Evolutionary conservation across 2,329 filamentous ascomycete genomes (phyloP).

Genomic region (Fusarium irregulare): DNA sequence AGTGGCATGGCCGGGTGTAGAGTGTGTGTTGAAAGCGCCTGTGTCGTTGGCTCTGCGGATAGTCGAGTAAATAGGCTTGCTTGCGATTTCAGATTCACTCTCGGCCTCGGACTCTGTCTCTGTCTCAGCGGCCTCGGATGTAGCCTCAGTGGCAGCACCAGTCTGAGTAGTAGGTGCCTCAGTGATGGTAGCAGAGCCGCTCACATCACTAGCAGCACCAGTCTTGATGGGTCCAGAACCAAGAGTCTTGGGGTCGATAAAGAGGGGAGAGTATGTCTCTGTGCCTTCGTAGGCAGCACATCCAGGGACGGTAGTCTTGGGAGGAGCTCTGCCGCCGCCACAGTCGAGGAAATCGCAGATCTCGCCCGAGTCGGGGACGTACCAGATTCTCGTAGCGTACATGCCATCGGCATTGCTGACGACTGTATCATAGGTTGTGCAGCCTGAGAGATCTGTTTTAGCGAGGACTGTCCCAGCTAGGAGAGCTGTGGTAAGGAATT

Average conservation of each 20-base stretch:
- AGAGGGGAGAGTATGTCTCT: slow-evolving; percentile 64
- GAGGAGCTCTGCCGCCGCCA: slow-evolving; percentile 73
- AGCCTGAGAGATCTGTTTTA: slow-evolving; percentile 60
- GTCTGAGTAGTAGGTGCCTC: slow-evolving; percentile 30
- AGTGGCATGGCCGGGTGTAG: slow-evolving; percentile 17
- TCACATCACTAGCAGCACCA: slow-evolving; percentile 7
- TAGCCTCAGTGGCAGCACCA: slow-evolving; percentile 5
- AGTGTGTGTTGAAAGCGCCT: neutral
- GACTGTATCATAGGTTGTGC: slow-evolving; percentile 55
- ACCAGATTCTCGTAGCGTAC: slow-evolving; percentile 66
- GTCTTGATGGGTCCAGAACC: slow-evolving; percentile 14
- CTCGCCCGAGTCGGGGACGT: slow-evolving; percentile 72
- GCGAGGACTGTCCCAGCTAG: slow-evolving; percentile 52
- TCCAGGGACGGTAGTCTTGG: slow-evolving; percentile 71
- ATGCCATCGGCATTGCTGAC: slow-evolving; percentile 46
- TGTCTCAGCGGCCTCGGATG: slow-evolving; percentile 2
- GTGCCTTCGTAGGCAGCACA: slow-evolving; percentile 68
- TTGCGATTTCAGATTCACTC: neutral
- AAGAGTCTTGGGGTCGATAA: slow-evolving; percentile 53
- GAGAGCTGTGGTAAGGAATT: slow-evolving; percentile 42
- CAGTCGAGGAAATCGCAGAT: slow-evolving; percentile 74
- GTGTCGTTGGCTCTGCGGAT: slow-evolving; percentile 16
- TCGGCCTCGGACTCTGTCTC: slow-evolving; percentile 5
- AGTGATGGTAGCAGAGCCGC: slow-evolving; percentile 31
- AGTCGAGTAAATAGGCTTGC: neutral